Conservation (phyloP, 78 protist species). For the Dictyostelium purpureum region DNA sequence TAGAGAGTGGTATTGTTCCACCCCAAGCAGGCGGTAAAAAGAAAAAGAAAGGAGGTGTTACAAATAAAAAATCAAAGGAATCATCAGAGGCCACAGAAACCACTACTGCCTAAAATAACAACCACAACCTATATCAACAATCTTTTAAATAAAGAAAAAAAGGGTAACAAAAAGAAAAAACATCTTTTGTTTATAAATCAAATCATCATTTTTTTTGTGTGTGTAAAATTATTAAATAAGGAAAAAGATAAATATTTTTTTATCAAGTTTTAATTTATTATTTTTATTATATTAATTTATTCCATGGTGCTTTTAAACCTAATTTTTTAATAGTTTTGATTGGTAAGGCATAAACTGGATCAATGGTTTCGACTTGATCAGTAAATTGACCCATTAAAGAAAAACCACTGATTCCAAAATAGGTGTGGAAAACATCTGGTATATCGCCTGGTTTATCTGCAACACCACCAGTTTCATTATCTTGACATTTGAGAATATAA, state of each 20-base stretch:
- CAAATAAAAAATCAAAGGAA: neutral
- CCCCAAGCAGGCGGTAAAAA: neutral
- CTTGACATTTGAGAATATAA: slow-evolving; percentile 96
- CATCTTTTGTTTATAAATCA: neutral
- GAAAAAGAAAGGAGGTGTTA: neutral
- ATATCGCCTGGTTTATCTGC: slow-evolving; percentile 97
- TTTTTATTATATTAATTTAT: neutral
- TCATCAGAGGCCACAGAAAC: neutral
- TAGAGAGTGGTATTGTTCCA: neutral
- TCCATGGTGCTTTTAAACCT: slow-evolving; percentile 53
- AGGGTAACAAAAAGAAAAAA: neutral
- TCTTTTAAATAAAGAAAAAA: neutral
- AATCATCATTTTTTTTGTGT: neutral
- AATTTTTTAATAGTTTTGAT: slow-evolving; percentile 28
- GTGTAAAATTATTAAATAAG: too few relatives aligned
- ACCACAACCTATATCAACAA: neutral
- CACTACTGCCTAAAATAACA: neutral
- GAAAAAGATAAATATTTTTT: neutral
- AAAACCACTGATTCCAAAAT: slow-evolving; percentile 98
- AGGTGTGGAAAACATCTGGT: slow-evolving; percentile 99
- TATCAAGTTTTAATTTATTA: neutral
- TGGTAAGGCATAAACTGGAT: slow-evolving; percentile 80
- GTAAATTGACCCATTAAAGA: slow-evolving; percentile 67
- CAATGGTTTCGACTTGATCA: slow-evolving; percentile 49
- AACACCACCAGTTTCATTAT: slow-evolving; percentile 98